Percentiles rank a stretch among this genome's conserved stretches.
phyloP scores from a whole-genome alignment of 176 grass and related monocot genomes.

The Carex kokanica region DNA sequence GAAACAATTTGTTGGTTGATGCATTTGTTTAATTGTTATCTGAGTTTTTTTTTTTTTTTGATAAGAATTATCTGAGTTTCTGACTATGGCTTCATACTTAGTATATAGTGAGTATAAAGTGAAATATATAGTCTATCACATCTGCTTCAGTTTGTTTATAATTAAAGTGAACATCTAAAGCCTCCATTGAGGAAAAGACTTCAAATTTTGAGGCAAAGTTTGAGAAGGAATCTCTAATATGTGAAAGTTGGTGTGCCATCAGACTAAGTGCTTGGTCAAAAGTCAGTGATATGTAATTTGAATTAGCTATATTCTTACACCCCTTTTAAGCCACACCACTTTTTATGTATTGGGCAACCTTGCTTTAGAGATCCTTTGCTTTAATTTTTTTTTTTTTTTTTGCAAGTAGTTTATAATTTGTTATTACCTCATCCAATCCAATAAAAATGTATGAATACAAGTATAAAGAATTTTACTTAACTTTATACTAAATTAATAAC shows the following conservation, averaged over 20 bases:
- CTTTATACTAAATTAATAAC: background rate
- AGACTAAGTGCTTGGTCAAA: conserved; percentile 10
- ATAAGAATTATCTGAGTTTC: too few species aligned
- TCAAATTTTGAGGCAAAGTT: conserved; percentile 15
- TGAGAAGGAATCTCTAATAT: background rate
- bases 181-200: background rate
- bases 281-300: background rate
- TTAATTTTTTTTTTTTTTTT: background rate
- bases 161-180: conserved; percentile 8
- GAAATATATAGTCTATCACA: background rate
- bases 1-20: background rate
- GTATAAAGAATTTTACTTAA: background rate
- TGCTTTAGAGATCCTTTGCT: conserved; percentile 3
- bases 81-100: background rate
- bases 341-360: conserved; percentile 9
- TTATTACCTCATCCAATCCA: background rate
- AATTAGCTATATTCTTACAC: background rate
- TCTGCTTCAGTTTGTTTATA: conserved; percentile 8
- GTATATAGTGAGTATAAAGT: background rate
- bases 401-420: background rate
- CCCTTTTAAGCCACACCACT: conserved; percentile 11
- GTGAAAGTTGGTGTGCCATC: background rate
- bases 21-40: background rate
- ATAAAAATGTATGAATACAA: background rate
- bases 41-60: too few species aligned